These are phyloP conservation scores for Glaciozyma antarctica DNA, from an alignment of 768 basidiomycete genomes.

Conservation along the genomic window DNA sequence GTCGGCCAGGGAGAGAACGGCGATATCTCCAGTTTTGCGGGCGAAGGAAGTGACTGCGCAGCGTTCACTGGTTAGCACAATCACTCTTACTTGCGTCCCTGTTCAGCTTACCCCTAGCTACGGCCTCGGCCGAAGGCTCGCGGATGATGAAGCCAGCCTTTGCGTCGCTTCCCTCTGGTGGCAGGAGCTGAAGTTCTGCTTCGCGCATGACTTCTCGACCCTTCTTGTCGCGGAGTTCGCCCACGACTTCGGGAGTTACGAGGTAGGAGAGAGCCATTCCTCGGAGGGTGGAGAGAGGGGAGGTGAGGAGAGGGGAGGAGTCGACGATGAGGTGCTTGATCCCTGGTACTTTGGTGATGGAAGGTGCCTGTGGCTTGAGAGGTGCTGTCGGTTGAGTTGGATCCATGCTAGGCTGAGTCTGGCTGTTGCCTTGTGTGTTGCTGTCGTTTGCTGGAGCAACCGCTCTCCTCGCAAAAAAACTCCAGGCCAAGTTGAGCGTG, in stretches of 20 bases:
- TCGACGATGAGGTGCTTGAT: slow-evolving; percentile 29
- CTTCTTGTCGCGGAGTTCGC: slow-evolving; percentile 78
- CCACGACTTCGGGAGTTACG: slow-evolving; percentile 80
- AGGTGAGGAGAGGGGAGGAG: slow-evolving; percentile 36
- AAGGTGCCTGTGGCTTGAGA: too few species aligned
- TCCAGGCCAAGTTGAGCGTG: too few species aligned
- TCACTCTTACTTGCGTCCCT: not conserved
- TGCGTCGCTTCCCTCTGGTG: slow-evolving; percentile 15
- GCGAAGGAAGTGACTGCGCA: slow-evolving; percentile 72
- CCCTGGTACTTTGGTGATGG: not conserved
- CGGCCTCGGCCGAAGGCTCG: slow-evolving; percentile 43
- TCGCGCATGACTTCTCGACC: slow-evolving; percentile 74
- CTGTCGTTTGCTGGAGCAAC: too few species aligned
- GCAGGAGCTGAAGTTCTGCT: slow-evolving; percentile 53
- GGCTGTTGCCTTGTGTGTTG: too few species aligned
- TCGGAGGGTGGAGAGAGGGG: slow-evolving; percentile 52
- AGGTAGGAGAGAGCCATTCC: slow-evolving; percentile 75
- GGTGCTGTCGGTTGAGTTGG: too few species aligned
- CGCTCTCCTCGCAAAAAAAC: too few species aligned
- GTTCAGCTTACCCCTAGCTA: slow-evolving; percentile 45
- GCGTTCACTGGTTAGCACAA: not conserved
- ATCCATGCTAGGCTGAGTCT: too few species aligned
- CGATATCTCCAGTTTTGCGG: slow-evolving; percentile 92
- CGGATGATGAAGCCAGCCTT: slow-evolving; percentile 35
- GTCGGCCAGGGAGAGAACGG: slow-evolving; percentile 84